These are phyloP conservation scores for Candida tunisiensis DNA, from an alignment of 1,139 yeast species.

Conservation along the genomic window DNA sequence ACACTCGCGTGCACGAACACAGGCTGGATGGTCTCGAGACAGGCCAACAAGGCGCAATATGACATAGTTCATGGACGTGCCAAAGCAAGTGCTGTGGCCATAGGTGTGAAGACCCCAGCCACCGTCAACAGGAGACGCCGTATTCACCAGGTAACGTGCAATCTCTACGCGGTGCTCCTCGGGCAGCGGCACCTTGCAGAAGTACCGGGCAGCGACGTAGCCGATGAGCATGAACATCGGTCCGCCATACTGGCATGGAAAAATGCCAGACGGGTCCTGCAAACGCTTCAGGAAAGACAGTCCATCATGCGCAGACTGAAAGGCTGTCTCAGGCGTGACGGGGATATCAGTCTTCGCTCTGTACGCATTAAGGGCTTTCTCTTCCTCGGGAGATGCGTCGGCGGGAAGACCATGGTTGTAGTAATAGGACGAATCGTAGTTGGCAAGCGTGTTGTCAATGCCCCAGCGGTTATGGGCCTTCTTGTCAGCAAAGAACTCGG, in stretches of 20 bases:
- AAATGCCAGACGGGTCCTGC: constrained; percentile 65
- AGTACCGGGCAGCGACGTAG: constrained; percentile 59
- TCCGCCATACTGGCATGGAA: constrained; percentile 90
- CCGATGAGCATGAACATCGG: constrained; percentile 97
- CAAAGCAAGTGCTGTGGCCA: constrained; percentile 90
- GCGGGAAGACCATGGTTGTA: no score
- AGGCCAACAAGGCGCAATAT: constrained; percentile 64
- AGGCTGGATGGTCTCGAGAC: constrained; percentile 55
- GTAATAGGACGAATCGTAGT: no score
- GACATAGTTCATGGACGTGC: constrained; percentile 81
- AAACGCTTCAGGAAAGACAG: constrained; percentile 50
- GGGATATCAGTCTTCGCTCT: no score
- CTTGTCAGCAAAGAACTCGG: constrained; percentile 22
- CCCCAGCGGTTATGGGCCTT: no score
- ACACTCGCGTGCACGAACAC: constrained; percentile 61
- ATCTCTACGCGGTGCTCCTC: constrained; percentile 51
- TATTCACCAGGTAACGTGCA: constrained; percentile 68
- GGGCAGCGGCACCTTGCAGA: constrained; percentile 51
- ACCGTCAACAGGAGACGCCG: constrained; percentile 97
- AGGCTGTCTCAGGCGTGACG: constrained; percentile 26
- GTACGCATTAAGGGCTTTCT: no score
- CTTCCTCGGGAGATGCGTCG: no score
- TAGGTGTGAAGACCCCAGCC: constrained; percentile 96
- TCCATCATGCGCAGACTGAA: constrained; percentile 55
- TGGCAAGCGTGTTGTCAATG: no score